These are phyloP conservation scores for Globisporangium solare DNA, from an alignment of 352 stramenopile species.

Conservation along the genomic window DNA sequence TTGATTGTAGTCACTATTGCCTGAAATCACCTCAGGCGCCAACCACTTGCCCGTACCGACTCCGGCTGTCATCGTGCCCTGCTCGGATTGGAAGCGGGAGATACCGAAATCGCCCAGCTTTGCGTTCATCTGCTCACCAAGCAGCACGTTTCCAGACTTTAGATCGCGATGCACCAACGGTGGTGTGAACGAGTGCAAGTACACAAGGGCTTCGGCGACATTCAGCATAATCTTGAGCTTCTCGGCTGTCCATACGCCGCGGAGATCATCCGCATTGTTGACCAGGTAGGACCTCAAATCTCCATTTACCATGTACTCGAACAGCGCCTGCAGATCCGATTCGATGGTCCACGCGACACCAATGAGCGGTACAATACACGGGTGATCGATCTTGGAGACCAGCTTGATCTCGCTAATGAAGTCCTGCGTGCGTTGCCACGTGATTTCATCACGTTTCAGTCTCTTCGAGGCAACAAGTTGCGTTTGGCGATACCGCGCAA, in stretches of 20 bases:
- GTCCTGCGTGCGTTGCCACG: conserved; percentile 25
- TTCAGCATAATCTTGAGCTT: conserved; percentile 36
- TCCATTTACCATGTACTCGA: conserved; percentile 62
- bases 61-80: conserved; percentile 28
- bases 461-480: conserved; percentile 46
- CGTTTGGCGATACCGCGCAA: conserved; percentile 36
- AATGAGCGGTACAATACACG: conserved; percentile 59
- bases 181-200: conserved; percentile 37
- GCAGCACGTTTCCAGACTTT: conserved; percentile 36
- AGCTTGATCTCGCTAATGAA: conserved; percentile 79
- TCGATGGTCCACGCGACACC: conserved; percentile 59
- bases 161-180: conserved; percentile 36
- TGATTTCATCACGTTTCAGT: conserved; percentile 37
- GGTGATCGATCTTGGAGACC: conserved; percentile 47
- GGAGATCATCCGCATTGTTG: conserved; percentile 1
- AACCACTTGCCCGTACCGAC: conserved; percentile 32
- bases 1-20: conserved; percentile 31
- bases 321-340: conserved; percentile 50
- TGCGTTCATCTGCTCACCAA: conserved; percentile 19
- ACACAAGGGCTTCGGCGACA: conserved; percentile 37
- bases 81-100: conserved; percentile 28
- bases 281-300: conserved; percentile 50
- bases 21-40: conserved; percentile 31
- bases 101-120: conserved; percentile 40
- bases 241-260: conserved; percentile 21